phyloP scores from a whole-genome alignment of 495 filamentous ascomycete genomes.

The Podospora didyma region DNA sequence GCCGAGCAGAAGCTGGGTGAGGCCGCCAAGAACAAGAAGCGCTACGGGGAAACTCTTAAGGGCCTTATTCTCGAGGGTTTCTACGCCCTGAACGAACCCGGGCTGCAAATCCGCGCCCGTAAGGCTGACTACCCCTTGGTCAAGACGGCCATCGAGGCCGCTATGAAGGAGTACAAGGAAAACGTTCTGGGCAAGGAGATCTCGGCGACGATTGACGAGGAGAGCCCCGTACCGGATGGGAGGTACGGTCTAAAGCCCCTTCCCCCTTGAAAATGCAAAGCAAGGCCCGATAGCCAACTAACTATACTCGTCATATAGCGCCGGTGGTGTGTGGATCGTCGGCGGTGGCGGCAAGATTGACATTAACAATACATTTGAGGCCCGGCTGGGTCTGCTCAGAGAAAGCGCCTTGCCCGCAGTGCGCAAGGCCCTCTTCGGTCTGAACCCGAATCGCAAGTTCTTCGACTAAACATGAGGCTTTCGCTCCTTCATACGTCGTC shows the following conservation, averaged over 20 bases:
- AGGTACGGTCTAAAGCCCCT: constrained; percentile 61
- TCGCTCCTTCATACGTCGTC: not conserved
- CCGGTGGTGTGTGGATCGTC: constrained; percentile 77
- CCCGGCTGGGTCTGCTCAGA: constrained; percentile 79
- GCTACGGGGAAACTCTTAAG: constrained; percentile 73
- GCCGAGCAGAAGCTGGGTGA: constrained; percentile 63
- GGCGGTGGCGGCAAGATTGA: constrained; percentile 90
- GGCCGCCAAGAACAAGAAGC: constrained; percentile 60
- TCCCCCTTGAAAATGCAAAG: not conserved
- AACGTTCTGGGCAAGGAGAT: constrained; percentile 63
- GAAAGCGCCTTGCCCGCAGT: constrained; percentile 81
- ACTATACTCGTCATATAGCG: constrained; percentile 41
- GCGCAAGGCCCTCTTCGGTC: constrained; percentile 79
- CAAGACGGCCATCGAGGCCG: constrained; percentile 70
- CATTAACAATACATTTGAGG: constrained; percentile 97
- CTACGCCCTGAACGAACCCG: constrained; percentile 78
- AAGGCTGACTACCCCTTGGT: constrained; percentile 73
- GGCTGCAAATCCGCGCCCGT: constrained; percentile 65
- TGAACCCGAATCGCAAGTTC: constrained; percentile 91
- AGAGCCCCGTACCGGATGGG: constrained; percentile 72
- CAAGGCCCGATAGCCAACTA: not conserved
- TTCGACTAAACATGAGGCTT: constrained; percentile 59
- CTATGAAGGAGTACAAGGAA: constrained; percentile 75
- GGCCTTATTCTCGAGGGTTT: constrained; percentile 83
- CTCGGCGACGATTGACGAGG: constrained; percentile 65